Evolutionary conservation across 2,329 filamentous ascomycete species (phyloP).

Genomic region (Apiospora marii): DNA sequence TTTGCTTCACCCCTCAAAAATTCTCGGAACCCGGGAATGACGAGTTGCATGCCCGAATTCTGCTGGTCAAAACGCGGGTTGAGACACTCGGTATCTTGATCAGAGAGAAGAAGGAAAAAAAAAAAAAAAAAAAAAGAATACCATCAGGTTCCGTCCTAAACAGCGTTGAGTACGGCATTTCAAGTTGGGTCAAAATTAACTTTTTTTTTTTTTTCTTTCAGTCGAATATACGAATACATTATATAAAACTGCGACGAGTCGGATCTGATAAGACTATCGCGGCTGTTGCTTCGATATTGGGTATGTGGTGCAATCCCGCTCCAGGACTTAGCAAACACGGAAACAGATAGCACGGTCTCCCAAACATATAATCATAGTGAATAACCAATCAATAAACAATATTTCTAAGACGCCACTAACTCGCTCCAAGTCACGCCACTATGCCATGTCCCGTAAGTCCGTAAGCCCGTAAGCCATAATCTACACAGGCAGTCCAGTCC

Average conservation of each 20-base stretch:
- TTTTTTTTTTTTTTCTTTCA: background rate
- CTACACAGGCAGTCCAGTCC: conserved; percentile 15
- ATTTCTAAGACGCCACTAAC: conserved; percentile 19
- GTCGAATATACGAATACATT: background rate
- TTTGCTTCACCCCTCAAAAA: background rate
- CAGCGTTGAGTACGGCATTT: background rate
- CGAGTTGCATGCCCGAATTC: background rate
- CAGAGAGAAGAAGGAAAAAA: background rate
- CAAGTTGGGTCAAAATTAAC: too few species aligned
- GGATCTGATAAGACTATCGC: background rate
- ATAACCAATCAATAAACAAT: conserved; percentile 22
- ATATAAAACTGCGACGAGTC: background rate
- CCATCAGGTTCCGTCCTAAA: background rate
- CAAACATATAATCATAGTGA: conserved; percentile 7
- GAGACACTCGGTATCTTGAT: background rate
- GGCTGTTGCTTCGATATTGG: background rate
- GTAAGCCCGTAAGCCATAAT: conserved; percentile 24
- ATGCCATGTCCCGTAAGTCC: conserved; percentile 23
- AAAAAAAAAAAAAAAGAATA: background rate
- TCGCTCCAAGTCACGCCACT: conserved; percentile 21
- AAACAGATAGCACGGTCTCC: background rate
- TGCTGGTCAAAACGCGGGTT: background rate
- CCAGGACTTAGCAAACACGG: background rate
- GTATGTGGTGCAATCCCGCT: background rate
- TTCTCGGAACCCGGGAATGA: background rate